phyloP scores from a whole-genome alignment of 306 rosid genomes.

The Vicia faba region DNA sequence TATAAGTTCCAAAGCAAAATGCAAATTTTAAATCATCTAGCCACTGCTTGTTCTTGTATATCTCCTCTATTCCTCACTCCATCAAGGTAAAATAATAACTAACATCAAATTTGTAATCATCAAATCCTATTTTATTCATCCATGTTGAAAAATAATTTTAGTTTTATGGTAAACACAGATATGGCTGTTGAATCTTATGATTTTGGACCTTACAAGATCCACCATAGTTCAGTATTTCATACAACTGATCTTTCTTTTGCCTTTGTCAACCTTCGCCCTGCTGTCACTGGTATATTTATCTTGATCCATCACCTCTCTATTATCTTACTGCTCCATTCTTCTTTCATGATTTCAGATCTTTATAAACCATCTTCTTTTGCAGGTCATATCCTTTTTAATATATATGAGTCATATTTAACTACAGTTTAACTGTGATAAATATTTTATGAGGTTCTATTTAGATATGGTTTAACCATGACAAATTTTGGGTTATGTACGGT shows the following conservation, averaged over 20 bases:
- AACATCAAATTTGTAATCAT: not conserved
- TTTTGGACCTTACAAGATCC: slow-evolving; percentile 76
- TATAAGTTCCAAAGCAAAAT: slow-evolving; percentile 17
- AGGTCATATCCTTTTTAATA: slow-evolving; percentile 90
- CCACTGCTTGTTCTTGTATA: slow-evolving; percentile 2
- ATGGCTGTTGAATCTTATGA: slow-evolving; percentile 63
- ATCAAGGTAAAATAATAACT: slow-evolving; percentile 28
- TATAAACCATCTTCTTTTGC: slow-evolving; percentile 45
- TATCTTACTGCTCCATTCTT: slow-evolving; percentile 25
- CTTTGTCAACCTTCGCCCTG: slow-evolving; percentile 83
- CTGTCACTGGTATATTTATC: slow-evolving; percentile 2
- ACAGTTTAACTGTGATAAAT: too few relatives aligned
- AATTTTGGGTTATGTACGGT: too few relatives aligned
- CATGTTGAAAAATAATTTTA: slow-evolving; percentile 18
- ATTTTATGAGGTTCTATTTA: too few relatives aligned
- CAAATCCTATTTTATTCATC: slow-evolving; percentile 16
- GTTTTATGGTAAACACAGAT: slow-evolving; percentile 26
- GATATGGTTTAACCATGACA: too few relatives aligned
- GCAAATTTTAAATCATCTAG: slow-evolving; percentile 1
- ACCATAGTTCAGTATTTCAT: slow-evolving; percentile 64
- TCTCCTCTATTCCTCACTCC: slow-evolving; percentile 13
- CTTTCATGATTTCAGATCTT: slow-evolving; percentile 22
- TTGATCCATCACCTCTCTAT: not conserved
- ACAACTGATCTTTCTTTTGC: slow-evolving; percentile 65
- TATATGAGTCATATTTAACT: too few relatives aligned